phyloP scores from a whole-genome alignment of 495 filamentous ascomycete genomes.

The Talaromyces ruber region DNA sequence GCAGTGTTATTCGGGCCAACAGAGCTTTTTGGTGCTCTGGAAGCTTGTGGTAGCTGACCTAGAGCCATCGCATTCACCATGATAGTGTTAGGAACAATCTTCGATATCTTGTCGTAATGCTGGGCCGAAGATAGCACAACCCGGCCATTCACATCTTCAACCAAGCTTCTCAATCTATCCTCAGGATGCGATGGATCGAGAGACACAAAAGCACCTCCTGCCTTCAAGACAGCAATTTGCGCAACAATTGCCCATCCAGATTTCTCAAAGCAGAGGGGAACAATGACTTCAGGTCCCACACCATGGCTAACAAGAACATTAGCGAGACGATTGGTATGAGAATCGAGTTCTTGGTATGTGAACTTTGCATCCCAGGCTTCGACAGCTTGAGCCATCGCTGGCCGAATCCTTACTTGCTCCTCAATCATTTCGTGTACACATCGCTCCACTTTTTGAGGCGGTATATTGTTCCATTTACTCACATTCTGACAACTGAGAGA shows the following conservation, averaged over 20 bases:
- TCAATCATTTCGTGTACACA: conserved; percentile 43
- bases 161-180: conserved; percentile 42
- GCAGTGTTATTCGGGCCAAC: conserved; percentile 21
- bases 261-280: conserved; percentile 51
- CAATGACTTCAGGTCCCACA: conserved; percentile 31
- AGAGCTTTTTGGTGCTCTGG: conserved; percentile 7
- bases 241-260: conserved; percentile 45
- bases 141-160: conserved; percentile 35
- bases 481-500: conserved; percentile 20
- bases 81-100: conserved; percentile 20
- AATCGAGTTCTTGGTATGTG: conserved; percentile 36
- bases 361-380: conserved; percentile 42
- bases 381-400: conserved; percentile 25
- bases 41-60: conserved; percentile 16
- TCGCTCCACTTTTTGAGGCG: conserved; percentile 23
- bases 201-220: conserved; percentile 50
- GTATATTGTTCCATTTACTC: conserved; percentile 26
- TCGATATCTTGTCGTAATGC: conserved; percentile 21
- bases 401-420: conserved; percentile 22
- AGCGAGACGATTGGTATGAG: conserved; percentile 25
- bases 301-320: conserved; percentile 30
- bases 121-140: conserved; percentile 30
- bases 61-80: conserved; percentile 22
- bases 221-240: conserved; percentile 47
- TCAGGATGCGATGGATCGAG: conserved; percentile 50